A percentile compares a stretch with the other conserved stretches of the same genome.
These are phyloP conservation scores for Boletus subluridellus DNA, from an alignment of 1,284 basidiomycete genomes.

Conservation along the genomic window DNA sequence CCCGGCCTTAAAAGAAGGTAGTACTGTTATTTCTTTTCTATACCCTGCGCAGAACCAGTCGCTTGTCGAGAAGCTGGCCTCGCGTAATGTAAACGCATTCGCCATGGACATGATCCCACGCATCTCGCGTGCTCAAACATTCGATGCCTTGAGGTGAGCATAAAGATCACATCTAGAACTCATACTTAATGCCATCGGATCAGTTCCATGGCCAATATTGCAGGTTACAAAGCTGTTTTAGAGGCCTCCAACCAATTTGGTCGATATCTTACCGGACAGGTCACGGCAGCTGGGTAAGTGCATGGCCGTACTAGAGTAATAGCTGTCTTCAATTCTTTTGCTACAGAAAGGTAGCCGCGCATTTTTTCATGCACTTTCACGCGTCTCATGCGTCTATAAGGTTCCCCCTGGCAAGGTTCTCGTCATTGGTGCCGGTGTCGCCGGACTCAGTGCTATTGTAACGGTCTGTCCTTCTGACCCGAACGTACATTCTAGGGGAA, in stretches of 20 bases:
- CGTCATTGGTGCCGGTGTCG: constrained; percentile 83
- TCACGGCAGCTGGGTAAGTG: constrained; percentile 78
- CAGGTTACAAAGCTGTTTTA: constrained; percentile 83
- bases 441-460: constrained; percentile 79
- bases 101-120: constrained; percentile 87
- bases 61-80: constrained; percentile 63
- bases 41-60: constrained; percentile 77
- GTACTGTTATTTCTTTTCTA: constrained; percentile 79
- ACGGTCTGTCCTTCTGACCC: constrained; percentile 47
- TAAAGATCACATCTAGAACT: background rate
- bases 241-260: constrained; percentile 86
- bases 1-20: constrained; percentile 59
- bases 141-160: constrained; percentile 73
- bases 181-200: background rate
- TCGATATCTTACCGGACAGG: constrained; percentile 82
- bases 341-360: constrained; percentile 25
- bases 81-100: constrained; percentile 60
- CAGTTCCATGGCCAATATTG: constrained; percentile 88
- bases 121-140: constrained; percentile 82
- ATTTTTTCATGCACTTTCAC: constrained; percentile 1
- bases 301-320: background rate
- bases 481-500: background rate
- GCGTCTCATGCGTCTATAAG: constrained; percentile 38
- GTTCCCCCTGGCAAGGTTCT: constrained; percentile 83
- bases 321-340: constrained; percentile 5